A percentile compares a stretch with the other conserved stretches of the same genome.
These are phyloP conservation scores for Cryptosporidium felis DNA, from an alignment of 169 alveolate genomes.

Conservation along the genomic window DNA sequence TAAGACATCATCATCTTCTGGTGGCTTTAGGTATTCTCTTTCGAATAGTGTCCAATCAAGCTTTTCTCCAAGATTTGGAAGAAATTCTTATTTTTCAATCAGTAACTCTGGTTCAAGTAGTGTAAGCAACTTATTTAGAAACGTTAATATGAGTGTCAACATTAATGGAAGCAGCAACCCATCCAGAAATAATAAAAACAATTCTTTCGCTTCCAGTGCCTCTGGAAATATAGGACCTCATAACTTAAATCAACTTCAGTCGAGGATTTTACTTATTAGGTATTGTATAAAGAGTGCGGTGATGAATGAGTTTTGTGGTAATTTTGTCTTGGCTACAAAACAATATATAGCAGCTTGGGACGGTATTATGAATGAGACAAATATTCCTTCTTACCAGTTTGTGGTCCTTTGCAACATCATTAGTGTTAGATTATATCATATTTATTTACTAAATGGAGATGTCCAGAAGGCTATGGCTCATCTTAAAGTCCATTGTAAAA, in stretches of 20 bases:
- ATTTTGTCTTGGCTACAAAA: conserved; percentile 25
- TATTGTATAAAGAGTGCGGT: conserved; percentile 68
- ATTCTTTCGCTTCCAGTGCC: conserved; percentile 19
- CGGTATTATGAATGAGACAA: conserved; percentile 33
- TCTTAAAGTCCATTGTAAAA: conserved; percentile 31
- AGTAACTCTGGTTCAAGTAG: neutral
- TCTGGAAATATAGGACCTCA: conserved; percentile 36
- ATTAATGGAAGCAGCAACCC: neutral
- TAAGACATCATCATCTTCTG: conserved; percentile 25
- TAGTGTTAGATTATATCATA: conserved; percentile 42
- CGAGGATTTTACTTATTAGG: conserved; percentile 26
- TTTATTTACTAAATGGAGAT: conserved; percentile 38
- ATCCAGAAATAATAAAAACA: conserved; percentile 6
- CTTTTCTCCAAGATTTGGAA: conserved; percentile 47
- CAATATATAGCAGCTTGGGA: conserved; percentile 66
- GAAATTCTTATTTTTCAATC: conserved; percentile 10
- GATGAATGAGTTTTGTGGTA: conserved; percentile 68
- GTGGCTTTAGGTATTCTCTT: conserved; percentile 18
- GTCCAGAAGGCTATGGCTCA: conserved; percentile 55
- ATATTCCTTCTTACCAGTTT: conserved; percentile 31
- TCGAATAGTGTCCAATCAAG: conserved; percentile 1
- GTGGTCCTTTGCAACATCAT: conserved; percentile 38
- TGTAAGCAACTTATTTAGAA: neutral
- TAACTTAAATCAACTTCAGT: conserved; percentile 48
- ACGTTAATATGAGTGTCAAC: neutral